Evolutionary conservation across 1,284 basidiomycete species (phyloP).

Genomic region (Neolentinus lepideus): DNA sequence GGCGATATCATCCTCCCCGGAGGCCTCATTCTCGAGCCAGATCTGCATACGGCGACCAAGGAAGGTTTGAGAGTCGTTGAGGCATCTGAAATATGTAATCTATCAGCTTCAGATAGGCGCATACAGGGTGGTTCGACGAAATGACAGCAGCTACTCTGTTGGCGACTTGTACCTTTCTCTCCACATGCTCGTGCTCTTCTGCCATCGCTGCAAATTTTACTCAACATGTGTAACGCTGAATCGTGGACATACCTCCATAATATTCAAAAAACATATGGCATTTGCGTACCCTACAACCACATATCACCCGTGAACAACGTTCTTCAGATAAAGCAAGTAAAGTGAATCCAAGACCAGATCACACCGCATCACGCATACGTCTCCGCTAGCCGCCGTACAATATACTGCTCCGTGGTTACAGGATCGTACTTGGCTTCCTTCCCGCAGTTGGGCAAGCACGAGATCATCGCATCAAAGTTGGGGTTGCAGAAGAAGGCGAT

Average conservation of each 20-base stretch:
- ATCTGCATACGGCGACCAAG: no score
- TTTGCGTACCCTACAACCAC: neutral
- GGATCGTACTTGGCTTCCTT: conserved; percentile 52
- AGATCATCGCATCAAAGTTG: conserved; percentile 61
- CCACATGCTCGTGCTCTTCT: no score
- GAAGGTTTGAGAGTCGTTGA: no score
- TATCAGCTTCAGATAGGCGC: no score
- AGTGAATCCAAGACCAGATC: neutral
- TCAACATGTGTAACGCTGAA: no score
- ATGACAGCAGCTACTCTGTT: no score
- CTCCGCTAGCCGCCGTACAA: conserved; percentile 60
- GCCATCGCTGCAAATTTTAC: no score
- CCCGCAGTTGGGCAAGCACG: conserved; percentile 69
- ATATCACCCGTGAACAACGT: neutral
- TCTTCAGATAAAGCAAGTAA: neutral
- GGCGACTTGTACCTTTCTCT: no score
- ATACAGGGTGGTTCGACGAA: no score
- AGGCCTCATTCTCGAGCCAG: no score
- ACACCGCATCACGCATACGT: conserved; percentile 35
- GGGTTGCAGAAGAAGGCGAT: conserved; percentile 89
- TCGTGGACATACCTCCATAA: neutral
- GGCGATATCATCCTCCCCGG: no score
- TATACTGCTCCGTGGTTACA: conserved; percentile 70
- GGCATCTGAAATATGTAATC: no score
- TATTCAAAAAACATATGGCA: neutral